Conservation (phyloP, 345 rosid genomes). For the Ricinus communis region DNA sequence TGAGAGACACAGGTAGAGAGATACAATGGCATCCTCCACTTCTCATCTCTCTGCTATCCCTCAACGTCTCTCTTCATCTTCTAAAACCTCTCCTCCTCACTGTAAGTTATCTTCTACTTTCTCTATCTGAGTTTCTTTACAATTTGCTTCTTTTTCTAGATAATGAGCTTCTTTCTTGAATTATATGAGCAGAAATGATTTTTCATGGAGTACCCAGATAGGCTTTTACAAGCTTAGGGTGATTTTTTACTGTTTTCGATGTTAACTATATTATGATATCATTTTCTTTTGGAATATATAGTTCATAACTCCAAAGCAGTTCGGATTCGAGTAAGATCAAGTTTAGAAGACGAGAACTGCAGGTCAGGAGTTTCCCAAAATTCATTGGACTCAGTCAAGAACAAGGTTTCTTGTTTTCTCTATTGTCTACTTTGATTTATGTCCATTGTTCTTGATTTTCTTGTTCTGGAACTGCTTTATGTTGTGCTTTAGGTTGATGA, state of each 20-base stretch:
- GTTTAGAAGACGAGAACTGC: constrained; percentile 32
- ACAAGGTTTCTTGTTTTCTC: constrained; percentile 29
- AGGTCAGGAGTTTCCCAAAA: constrained; percentile 20
- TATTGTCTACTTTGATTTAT: not conserved
- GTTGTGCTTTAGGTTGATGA: not conserved
- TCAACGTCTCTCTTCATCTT: constrained; percentile 24
- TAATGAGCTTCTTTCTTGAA: not conserved
- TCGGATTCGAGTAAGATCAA: constrained; percentile 38
- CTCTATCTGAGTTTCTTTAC: constrained; percentile 16
- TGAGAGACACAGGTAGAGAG: too few species aligned
- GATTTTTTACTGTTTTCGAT: not conserved
- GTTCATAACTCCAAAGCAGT: constrained; percentile 30
- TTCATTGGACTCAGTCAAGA: constrained; percentile 21
- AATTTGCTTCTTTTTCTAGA: not conserved
- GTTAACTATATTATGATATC: not conserved
- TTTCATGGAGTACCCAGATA: not conserved
- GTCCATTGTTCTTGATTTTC: not conserved
- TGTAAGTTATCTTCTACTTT: constrained; percentile 37
- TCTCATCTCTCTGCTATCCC: constrained; percentile 36
- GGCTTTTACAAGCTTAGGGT: too few species aligned
- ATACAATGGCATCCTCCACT: constrained; percentile 26
- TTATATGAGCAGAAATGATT: not conserved
- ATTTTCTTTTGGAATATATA: not conserved
- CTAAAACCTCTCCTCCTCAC: constrained; percentile 12
- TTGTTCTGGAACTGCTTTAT: not conserved